These are phyloP conservation scores for Lichina pygmaea DNA, from an alignment of 495 filamentous ascomycete genomes.

Conservation along the genomic window DNA sequence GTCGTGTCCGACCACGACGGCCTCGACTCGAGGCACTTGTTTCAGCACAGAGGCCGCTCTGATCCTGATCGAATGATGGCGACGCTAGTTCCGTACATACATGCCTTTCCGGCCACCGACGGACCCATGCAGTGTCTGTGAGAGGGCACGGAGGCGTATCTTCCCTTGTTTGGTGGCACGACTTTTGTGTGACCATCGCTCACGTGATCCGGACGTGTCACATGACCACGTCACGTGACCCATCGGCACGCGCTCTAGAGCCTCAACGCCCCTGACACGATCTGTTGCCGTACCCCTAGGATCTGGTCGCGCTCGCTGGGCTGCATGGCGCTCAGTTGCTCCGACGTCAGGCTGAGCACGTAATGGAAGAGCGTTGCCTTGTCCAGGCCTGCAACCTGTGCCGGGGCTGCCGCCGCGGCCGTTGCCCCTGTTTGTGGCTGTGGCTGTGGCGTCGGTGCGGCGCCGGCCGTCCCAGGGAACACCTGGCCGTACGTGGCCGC, in stretches of 20 bases:
- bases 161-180: no score
- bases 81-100: no score
- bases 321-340: conserved; percentile 47
- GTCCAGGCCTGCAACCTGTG: conserved; percentile 14
- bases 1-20: no score
- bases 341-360: conserved; percentile 47
- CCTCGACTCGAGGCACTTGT: no score
- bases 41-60: no score
- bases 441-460: conserved; percentile 11
- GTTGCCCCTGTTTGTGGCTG: conserved; percentile 12
- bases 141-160: no score
- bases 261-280: conserved; percentile 14
- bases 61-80: no score
- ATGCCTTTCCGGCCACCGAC: no score
- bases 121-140: no score
- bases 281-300: conserved; percentile 33
- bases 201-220: no score
- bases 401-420: conserved; percentile 15
- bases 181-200: no score
- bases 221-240: no score
- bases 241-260: not conserved
- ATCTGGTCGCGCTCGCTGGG: conserved; percentile 50
- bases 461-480: conserved; percentile 15
- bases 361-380: conserved; percentile 45
- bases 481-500: conserved; percentile 30